These are phyloP conservation scores for Raffaelea albimanens DNA, from an alignment of 2,329 filamentous ascomycete genomes.

Conservation along the genomic window DNA sequence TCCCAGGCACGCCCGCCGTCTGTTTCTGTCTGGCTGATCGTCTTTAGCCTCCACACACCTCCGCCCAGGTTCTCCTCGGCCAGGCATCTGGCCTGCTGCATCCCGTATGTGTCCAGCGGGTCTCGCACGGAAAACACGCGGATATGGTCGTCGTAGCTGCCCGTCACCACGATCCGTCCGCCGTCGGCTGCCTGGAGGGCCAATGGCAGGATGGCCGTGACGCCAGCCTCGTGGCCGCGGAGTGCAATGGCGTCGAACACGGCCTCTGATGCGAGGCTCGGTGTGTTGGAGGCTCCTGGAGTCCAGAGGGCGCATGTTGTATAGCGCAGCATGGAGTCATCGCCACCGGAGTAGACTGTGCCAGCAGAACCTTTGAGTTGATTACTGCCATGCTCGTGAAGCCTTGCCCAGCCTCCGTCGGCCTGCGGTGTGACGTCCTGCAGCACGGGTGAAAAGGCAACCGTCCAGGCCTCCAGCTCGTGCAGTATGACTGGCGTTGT, in stretches of 20 bases:
- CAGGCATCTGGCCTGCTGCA: constrained; percentile 40
- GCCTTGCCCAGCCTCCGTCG: background rate
- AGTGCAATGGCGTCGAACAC: constrained; percentile 17
- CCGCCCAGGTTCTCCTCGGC: constrained; percentile 60
- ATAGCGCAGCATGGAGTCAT: constrained; percentile 57
- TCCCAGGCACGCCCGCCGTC: constrained; percentile 17
- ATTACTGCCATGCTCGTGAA: too few species aligned
- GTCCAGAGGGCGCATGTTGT: constrained; percentile 16
- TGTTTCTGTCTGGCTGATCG: constrained; percentile 29
- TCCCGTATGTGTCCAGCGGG: constrained; percentile 27
- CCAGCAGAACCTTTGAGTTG: constrained; percentile 11
- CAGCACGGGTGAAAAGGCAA: constrained; percentile 42
- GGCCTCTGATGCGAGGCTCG: constrained; percentile 4
- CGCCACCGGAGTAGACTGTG: constrained; percentile 60
- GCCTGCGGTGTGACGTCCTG: background rate
- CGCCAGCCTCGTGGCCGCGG: constrained; percentile 60
- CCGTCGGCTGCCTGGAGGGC: constrained; percentile 28
- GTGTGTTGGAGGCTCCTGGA: background rate
- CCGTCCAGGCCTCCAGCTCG: constrained; percentile 64
- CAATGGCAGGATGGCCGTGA: constrained; percentile 77
- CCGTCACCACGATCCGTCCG: constrained; percentile 61
- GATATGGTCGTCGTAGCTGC: constrained; percentile 83
- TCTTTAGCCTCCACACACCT: constrained; percentile 79
- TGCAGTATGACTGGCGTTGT: constrained; percentile 35
- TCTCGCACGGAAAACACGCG: constrained; percentile 51